Conservation (phyloP, 169 alveolate genomes). For the Plasmodium reichenowi region DNA sequence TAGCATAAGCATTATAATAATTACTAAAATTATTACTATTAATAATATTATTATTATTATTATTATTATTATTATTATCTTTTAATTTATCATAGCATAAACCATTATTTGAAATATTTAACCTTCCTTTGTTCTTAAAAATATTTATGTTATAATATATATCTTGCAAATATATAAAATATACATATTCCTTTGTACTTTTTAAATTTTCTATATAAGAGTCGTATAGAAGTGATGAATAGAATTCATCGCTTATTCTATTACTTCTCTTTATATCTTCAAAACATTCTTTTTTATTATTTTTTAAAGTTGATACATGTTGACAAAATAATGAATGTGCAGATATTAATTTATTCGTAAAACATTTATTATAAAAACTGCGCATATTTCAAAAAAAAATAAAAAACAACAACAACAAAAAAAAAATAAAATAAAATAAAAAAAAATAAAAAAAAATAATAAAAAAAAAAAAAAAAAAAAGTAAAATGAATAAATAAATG, state of each 20-base stretch:
- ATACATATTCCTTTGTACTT: not conserved
- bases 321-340: constrained; percentile 63
- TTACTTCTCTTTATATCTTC: constrained; percentile 48
- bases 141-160: no score
- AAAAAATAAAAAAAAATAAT: not conserved
- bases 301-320: constrained; percentile 68
- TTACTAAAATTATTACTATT: no score
- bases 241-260: constrained; percentile 12
- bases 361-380: constrained; percentile 9
- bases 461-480: not conserved
- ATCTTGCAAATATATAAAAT: no score
- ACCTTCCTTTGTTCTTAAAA: no score
- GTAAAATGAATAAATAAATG: not conserved
- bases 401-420: not conserved
- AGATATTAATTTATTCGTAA: constrained; percentile 50
- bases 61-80: no score
- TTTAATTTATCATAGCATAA: no score
- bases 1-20: no score
- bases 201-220: not conserved
- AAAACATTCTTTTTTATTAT: constrained; percentile 9
- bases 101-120: no score
- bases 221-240: constrained; percentile 5
- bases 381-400: not conserved
- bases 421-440: not conserved
- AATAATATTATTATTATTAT: no score